Conservation (phyloP, 495 filamentous ascomycete species). For the Acidomyces sp. region DNA sequence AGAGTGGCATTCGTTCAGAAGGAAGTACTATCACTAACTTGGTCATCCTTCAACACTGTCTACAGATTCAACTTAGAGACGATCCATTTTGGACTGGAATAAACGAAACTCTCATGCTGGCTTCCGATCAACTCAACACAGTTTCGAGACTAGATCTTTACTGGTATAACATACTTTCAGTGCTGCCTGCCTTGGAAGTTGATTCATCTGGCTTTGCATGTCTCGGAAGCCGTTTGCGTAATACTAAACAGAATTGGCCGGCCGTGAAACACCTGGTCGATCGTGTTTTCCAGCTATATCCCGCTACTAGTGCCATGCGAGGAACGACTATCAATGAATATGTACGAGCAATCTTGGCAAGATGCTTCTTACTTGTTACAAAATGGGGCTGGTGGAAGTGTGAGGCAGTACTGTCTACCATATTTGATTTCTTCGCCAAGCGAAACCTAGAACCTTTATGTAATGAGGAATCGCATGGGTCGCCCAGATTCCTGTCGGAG, state of each 20-base stretch:
- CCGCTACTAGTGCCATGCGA: slow-evolving; percentile 38
- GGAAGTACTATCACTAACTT: slow-evolving; percentile 48
- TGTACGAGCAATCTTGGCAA: slow-evolving; percentile 53
- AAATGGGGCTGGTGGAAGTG: slow-evolving; percentile 80
- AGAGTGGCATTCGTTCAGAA: slow-evolving; percentile 52
- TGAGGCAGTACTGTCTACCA: slow-evolving; percentile 57
- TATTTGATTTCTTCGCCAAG: slow-evolving; percentile 86
- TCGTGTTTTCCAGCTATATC: slow-evolving; percentile 54
- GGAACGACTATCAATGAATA: slow-evolving; percentile 67
- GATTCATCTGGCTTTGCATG: slow-evolving; percentile 51
- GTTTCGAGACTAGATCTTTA: slow-evolving; percentile 42
- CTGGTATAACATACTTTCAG: slow-evolving; percentile 63
- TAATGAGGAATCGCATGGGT: slow-evolving; percentile 63
- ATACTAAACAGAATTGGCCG: slow-evolving; percentile 55
- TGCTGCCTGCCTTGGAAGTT: slow-evolving; percentile 66
- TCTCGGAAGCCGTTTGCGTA: slow-evolving; percentile 41
- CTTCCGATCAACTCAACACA: neutral
- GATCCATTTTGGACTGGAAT: slow-evolving; percentile 46
- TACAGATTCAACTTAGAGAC: slow-evolving; percentile 36
- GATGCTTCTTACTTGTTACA: slow-evolving; percentile 67
- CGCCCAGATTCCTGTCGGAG: slow-evolving; percentile 64
- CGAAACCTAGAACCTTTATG: slow-evolving; percentile 58
- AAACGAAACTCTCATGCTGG: slow-evolving; percentile 33
- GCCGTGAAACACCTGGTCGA: slow-evolving; percentile 49
- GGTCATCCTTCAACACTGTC: slow-evolving; percentile 49